A percentile compares a stretch with the other conserved stretches of the same genome.
These are phyloP conservation scores for Metarhizium brunneum DNA, from an alignment of 2,329 filamentous ascomycete species.

Conservation along the genomic window DNA sequence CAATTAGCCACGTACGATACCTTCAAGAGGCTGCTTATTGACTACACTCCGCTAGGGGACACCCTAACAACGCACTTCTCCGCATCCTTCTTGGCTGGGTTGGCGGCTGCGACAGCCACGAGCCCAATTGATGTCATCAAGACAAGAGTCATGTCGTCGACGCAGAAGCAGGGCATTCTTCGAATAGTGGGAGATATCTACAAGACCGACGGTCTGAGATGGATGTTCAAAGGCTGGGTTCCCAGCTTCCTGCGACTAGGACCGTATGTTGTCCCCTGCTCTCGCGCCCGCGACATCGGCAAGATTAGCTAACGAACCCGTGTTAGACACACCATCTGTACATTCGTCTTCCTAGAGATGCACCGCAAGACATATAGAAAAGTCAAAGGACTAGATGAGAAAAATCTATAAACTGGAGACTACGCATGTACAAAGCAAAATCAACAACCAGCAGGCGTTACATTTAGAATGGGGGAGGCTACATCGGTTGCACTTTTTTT, in stretches of 20 bases:
- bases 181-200: slow-evolving; percentile 58
- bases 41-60: slow-evolving; percentile 58
- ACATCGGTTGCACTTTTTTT: not conserved
- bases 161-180: slow-evolving; percentile 40
- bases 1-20: slow-evolving; percentile 80
- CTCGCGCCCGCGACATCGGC: not conserved
- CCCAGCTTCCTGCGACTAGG: slow-evolving; percentile 61
- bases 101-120: slow-evolving; percentile 77
- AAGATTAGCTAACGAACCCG: not conserved
- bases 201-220: slow-evolving; percentile 59
- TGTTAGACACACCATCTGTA: slow-evolving; percentile 70
- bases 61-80: slow-evolving; percentile 69
- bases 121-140: slow-evolving; percentile 85
- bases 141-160: slow-evolving; percentile 73
- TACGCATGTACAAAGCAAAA: slow-evolving; percentile 3
- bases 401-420: slow-evolving; percentile 14
- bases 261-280: slow-evolving; percentile 36
- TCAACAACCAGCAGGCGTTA: not conserved
- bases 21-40: slow-evolving; percentile 63
- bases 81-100: slow-evolving; percentile 67
- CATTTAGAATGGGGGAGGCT: slow-evolving; percentile 3
- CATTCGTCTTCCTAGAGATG: slow-evolving; percentile 77
- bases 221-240: slow-evolving; percentile 89
- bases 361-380: slow-evolving; percentile 70
- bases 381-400: slow-evolving; percentile 29